Evolutionary conservation across 352 stramenopile genomes (phyloP), one percentile per base, ranked within the genome.

Genomic region (Blastocystis sp.): DNA sequence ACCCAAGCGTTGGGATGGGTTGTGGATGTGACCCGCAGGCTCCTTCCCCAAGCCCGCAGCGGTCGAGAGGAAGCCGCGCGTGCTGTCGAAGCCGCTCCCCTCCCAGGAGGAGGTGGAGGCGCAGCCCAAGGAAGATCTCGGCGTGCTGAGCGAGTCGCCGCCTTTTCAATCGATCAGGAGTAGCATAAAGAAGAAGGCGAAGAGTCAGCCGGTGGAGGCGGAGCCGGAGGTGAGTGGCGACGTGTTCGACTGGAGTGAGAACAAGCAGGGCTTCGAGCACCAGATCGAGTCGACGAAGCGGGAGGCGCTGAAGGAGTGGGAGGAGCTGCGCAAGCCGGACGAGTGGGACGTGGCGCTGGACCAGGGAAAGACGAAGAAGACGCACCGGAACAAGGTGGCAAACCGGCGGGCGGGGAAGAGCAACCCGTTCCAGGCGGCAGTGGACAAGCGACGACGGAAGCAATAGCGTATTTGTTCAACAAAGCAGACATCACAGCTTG

Each of bases 261-360:
- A 70, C 40, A 45, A 66, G 9, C 54, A 68, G 19, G 34, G 54
- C 34, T 84, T 84, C 34, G 74, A 84, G 3, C 52, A 84, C 19
- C 57, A 38, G 14, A 84, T 84, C 61, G 54, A 68, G 40, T 61
- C 57, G 0, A 84, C 54, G n/a, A 54, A 59, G 14, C 19, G 28
- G 52, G 74, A 60, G 34, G 59, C 74, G 19, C 48, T 84, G 19
- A 69, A 84, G 34, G 74, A 84, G 42, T 84, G 74, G 74, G 74
- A 68, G 45, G 74, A 84, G 11, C 68, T 84, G 57, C 59, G 74
- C n/a, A 84, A 84, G 45, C 74, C 74, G 1, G 74, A 84, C n/a
- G 74, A 84, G 61, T 84, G 74, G 74, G 74, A 84, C 34, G 69
- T 84, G 74, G 74, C 74, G 10, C 45, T 84, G 19, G 74, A 84